Base-by-base conservation (phyloP, 768 basidiomycete genomes). In the Suillus subluteus region DNA sequence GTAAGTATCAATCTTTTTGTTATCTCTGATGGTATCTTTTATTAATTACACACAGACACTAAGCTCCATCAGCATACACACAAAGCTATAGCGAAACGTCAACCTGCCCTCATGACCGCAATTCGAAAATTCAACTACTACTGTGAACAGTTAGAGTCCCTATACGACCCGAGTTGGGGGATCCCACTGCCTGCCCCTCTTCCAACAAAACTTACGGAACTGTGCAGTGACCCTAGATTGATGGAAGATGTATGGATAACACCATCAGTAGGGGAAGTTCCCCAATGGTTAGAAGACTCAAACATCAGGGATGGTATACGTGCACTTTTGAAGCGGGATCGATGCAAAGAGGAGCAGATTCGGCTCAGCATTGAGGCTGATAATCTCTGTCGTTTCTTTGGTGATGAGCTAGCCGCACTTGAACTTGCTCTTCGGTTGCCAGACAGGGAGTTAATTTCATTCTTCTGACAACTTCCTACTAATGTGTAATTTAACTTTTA, bases 171-270 rank as follows among this genome's bases (percentile, higher is more conserved):
- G 0, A 40, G 55, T 4, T 79, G 75, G 65, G 46, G 64, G 0
- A 75, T 83, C 13, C 79, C 77, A 0, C 50, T 82, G 8, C 82
- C 80, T 0, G 30, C 63, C 0, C 74, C 72, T 0, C 75, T 83
- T 0, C 78, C 78, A 0, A 78, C 72, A 0, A 70, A 79, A 35
- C 65, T 84, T 0, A 56, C 63, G 1, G 62, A 66, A 4, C 67
- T 75, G 2, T 23, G 52, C 1, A 58, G 50, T 2, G 35, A 73
- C 30, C 58, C 76, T 0, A 63, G 46, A 0, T 68, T 84, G 0
- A 75, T 82, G 74, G 74, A 81, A 41, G 80, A 82, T 63, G 72
- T 81, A 0, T 82, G 79, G 79, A 78, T 80, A 55, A n/a, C n/a
- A n/a, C n/a, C n/a, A n/a, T n/a, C n/a, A n/a, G n/a, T n/a, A n/a